Evolutionary conservation across 108 stramenopile species (phyloP), one percentile per base, ranked within the genome.

Genomic region (Thalassiosira profunda): DNA sequence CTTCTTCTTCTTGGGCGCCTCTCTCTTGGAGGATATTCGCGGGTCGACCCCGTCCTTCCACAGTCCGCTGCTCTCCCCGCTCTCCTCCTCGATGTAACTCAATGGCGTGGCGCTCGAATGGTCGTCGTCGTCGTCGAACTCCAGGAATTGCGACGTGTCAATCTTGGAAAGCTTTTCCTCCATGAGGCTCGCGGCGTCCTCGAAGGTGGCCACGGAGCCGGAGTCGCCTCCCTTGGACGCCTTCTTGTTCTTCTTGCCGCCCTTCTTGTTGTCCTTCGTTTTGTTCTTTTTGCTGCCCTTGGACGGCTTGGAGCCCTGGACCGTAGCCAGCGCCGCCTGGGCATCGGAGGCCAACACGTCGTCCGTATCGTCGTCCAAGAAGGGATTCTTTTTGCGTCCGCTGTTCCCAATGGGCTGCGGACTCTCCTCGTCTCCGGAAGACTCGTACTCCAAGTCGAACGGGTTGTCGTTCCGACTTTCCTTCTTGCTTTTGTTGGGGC

Each of bases 111-210:
- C 48, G 2, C 44, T 31, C 30, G 28, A 29, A 1, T 43, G 31
- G 18, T 23, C 31, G 3, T 18, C 48, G 31, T 51, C 48, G 7
- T 52, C 51, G 28, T 56, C 54, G 36, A 61, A 61, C 8, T 61
- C 1, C 8, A 46, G 33, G 33, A 61, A 61, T 10, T 44, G 30
- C n/a, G 60, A 61, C 3, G 44, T 61, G 44, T 61, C 60, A 61
- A 61, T 61, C 4, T 24, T 25, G 24, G 25, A 21, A 30, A 66
- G 43, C 14, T 66, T 66, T 41, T 52, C 64, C 29, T 66, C 64
- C 17, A 44, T 35, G 31, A 24, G 21, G 24, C 44, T 37, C 38
- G 44, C 18, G 18, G 25, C 38, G 10, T 40, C 58, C 11, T 37
- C 58, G 2, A 34, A 34, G 15, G 20, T 8, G 29, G 18, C 53